Percentiles rank a stretch among this genome's conserved stretches.
Evolutionary conservation across 768 basidiomycete genomes (phyloP).

Genomic region (Auricularia sp.): DNA sequence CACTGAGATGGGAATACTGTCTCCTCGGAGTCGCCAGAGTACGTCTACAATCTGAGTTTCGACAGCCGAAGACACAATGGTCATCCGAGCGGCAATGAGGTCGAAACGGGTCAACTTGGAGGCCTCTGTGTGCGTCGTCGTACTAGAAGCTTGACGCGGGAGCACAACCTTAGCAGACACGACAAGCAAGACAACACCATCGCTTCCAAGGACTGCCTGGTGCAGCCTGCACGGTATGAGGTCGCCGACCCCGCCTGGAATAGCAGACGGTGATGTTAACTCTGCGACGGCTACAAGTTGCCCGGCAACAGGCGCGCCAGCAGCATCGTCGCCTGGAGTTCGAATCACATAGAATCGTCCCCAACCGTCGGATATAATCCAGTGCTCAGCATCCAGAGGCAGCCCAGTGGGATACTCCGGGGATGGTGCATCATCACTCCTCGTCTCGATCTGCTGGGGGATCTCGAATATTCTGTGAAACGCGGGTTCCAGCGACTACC

Average conservation of each 20-base stretch:
- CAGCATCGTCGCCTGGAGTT: constrained; percentile 27
- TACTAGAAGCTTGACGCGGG: not conserved
- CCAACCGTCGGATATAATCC: constrained; percentile 58
- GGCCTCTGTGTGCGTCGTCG: not conserved
- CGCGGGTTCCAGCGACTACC: constrained; percentile 31
- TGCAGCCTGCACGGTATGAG: not conserved
- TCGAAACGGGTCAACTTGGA: constrained; percentile 1
- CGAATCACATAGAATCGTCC: constrained; percentile 47
- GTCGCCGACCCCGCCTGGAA: not conserved
- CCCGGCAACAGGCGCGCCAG: not conserved
- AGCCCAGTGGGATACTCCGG: constrained; percentile 64
- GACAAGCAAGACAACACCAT: not conserved
- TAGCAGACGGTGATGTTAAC: not conserved
- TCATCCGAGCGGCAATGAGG: constrained; percentile 3
- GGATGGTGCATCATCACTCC: constrained; percentile 15
- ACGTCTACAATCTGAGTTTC: constrained; percentile 31
- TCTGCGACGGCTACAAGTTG: not conserved
- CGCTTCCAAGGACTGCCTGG: not conserved
- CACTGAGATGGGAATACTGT: constrained; percentile 56
- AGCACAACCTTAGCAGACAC: not conserved
- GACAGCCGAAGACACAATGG: not conserved
- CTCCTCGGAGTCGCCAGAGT: constrained; percentile 60
- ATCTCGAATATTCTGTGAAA: constrained; percentile 52
- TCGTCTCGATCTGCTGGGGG: constrained; percentile 32
- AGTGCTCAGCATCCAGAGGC: constrained; percentile 39